Evolutionary conservation across 805 yeast species (phyloP), one percentile per base, ranked within the genome.

Genomic region (Saccharomyces eubayanus): DNA sequence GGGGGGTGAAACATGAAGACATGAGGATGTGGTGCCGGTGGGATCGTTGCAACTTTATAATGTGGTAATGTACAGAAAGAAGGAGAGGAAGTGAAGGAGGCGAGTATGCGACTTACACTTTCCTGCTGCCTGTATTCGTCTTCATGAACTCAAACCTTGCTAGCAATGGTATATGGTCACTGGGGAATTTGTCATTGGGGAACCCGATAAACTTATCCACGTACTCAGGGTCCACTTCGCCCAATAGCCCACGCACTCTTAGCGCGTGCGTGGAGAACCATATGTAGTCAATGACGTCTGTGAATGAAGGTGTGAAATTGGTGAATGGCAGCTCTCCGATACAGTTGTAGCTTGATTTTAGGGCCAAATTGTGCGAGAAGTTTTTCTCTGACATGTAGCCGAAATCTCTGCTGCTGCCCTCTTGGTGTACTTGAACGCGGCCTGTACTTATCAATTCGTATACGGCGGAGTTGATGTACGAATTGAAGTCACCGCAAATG

Each of bases 401-500:
- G 66, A 92, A 94, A 64, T 87, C 92, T 65, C 94, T 80, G 12
- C 94, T 96, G 36, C 80, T 82, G 66, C 91, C 75, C 70, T 94
- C 99, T 24, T 72, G 75, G 69, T 92, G 98, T 49, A 82, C 79
- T 29, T 82, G 77, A n/a, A 87, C 89, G 41, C 79, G 72, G 41
- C 98, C 96, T 31, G 85, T 84, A 31, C 94, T 81, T 62, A 94
- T 80, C 59, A 94, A 77, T 72, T 90, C 94, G 68, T 89, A 92
- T 20, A 94, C 99, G 2, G 98, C 99, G 59, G 95, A 85, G 62
- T 86, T 83, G 20, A 78, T 73, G 50, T 85, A 84, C 1, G 98
- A 92, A 72, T 94, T 94, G 75, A 90, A 91, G 75, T 94, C 99
- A 69, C 98, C 98, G 74, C 97, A 88, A 43, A 94, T 83, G 16